Percentiles rank a stretch among this genome's conserved stretches.
These are phyloP conservation scores for Papiliotrema laurentii DNA, from an alignment of 1,284 basidiomycete genomes.

Conservation along the genomic window DNA sequence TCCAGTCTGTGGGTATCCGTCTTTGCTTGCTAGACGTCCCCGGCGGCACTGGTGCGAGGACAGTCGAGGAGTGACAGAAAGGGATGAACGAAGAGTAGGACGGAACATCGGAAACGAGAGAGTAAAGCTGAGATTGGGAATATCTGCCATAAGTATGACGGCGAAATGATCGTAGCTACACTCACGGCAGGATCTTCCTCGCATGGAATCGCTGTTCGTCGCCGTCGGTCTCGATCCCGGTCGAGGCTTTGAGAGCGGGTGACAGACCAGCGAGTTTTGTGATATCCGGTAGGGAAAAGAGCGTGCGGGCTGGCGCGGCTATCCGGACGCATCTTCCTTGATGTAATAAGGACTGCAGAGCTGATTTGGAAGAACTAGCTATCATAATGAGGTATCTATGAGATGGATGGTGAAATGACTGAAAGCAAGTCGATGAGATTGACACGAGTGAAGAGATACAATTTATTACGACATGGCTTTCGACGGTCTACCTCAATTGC, in stretches of 20 bases:
- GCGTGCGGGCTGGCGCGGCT: conserved; percentile 13
- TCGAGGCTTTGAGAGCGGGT: conserved; percentile 1
- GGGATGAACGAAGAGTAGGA: conserved; percentile 85
- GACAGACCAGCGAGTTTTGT: conserved; percentile 33
- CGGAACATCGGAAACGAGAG: conserved; percentile 78
- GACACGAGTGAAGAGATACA: no score
- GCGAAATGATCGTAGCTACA: conserved; percentile 18
- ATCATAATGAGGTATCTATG: no score
- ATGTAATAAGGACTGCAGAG: not conserved
- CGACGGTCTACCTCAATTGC: no score
- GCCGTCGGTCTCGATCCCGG: conserved; percentile 21
- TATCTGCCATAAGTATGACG: conserved; percentile 52
- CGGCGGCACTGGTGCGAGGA: conserved; percentile 52
- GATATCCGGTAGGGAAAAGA: conserved; percentile 48
- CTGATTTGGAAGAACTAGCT: no score
- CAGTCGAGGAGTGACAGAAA: conserved; percentile 74
- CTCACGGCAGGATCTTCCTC: conserved; percentile 73
- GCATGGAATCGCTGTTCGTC: conserved; percentile 52
- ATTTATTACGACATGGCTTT: no score
- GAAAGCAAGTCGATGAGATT: no score
- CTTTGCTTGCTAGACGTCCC: conserved; percentile 3
- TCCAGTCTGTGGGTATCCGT: conserved; percentile 20
- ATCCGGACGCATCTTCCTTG: not conserved
- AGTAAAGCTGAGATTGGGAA: conserved; percentile 70
- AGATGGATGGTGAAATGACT: no score